These are phyloP conservation scores for Melocanna baccifera DNA, from an alignment of 176 grass and related monocot genomes.

Conservation along the genomic window DNA sequence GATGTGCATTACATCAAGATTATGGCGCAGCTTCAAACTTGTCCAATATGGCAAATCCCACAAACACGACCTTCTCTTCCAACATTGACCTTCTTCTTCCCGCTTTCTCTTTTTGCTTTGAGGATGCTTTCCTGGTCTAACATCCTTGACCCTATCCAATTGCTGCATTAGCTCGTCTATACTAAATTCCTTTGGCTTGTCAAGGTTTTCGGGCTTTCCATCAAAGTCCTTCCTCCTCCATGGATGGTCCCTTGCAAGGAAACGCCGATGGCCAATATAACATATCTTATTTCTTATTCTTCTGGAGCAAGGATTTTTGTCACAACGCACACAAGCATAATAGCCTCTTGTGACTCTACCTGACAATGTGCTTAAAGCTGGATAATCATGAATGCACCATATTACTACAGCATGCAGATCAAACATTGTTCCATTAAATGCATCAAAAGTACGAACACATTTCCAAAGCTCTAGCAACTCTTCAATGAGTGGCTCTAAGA, in stretches of 20 bases:
- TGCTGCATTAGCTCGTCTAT: too few species aligned
- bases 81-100: not conserved
- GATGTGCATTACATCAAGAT: constrained; percentile 28
- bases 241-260: not conserved
- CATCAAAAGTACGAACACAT: constrained; percentile 1
- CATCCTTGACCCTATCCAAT: too few species aligned
- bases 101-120: not conserved
- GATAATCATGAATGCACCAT: constrained; percentile 30
- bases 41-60: not conserved
- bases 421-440: not conserved
- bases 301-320: not conserved
- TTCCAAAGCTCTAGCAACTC: constrained; percentile 17
- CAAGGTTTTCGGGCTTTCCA: not conserved
- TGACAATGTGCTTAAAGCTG: not conserved
- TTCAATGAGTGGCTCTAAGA: constrained; percentile 7
- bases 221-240: not conserved
- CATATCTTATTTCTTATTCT: constrained; percentile 9
- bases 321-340: not conserved
- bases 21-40: not conserved
- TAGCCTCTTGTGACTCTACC: not conserved
- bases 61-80: not conserved
- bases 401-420: not conserved
- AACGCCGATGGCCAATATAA: constrained; percentile 16
- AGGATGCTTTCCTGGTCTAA: too few species aligned
- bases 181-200: not conserved